Conservation (phyloP, 805 yeast genomes). For the Kluyveromyces wickerhamii region DNA sequence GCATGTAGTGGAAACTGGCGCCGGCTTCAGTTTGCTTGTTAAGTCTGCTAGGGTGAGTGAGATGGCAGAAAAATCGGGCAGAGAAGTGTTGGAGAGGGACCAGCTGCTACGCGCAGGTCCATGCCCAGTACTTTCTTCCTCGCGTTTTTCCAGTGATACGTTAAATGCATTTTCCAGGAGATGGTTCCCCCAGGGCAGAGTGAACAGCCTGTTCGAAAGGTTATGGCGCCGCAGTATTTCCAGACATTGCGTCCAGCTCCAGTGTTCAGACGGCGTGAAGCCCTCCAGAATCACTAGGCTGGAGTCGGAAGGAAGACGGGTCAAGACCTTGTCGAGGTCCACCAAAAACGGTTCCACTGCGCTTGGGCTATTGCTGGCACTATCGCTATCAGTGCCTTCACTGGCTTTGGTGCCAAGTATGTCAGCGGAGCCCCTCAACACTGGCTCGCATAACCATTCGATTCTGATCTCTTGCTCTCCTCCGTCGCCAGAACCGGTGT, state of each 20-base stretch:
- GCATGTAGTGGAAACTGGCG: neutral
- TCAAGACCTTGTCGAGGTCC: neutral
- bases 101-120: too few species aligned
- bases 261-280: neutral
- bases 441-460: constrained; percentile 2
- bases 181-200: constrained; percentile 4
- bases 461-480: neutral
- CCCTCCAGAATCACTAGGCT: constrained; percentile 3
- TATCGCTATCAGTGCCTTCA: neutral
- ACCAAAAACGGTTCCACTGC: neutral
- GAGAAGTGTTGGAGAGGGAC: neutral
- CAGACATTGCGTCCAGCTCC: constrained; percentile 5
- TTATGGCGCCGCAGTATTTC: neutral
- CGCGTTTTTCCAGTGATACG: too few species aligned
- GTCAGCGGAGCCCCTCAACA: neutral
- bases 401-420: neutral
- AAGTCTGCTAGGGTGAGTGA: neutral
- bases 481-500: too few species aligned
- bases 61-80: neutral
- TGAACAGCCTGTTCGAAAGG: neutral
- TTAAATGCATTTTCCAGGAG: neutral
- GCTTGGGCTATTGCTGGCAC: neutral
- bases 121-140: too few species aligned
- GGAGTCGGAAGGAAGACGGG: neutral
- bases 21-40: neutral